Base-by-base conservation (phyloP, 1,284 basidiomycete genomes). In the Exobasidium rhododendri region DNA sequence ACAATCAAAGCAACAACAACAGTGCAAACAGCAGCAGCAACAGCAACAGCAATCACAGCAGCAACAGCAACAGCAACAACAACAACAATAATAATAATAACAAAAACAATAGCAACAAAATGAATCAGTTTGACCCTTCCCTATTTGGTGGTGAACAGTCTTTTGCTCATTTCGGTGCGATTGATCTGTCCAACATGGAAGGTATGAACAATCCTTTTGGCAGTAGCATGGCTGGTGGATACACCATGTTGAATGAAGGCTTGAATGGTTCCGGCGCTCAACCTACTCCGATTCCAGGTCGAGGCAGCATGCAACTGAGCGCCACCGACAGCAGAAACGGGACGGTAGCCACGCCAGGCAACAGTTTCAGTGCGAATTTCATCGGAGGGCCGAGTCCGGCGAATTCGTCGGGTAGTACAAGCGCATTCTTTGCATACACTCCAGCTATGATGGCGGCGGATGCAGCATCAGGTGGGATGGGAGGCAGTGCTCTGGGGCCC, bases 151-250 rank as follows among this genome's bases (percentile, higher is more conserved):
- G 35, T 32, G 50, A 49, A 30, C 22, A 30, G 11, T 24, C 35
- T 43, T 54, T 43, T 43, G 29, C 26, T 24, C 28, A 7, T 35
- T 51, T 43, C 43, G 40, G 43, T 26, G 40, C 7, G 22, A 54
- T 54, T n/a, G 49, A 56, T 52, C 26, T 59, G 22, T 22, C 31
- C 20, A 30, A 22, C 22, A 53, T 44, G 49, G 29, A 58, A 40
- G 56, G 56, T 2, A 63, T 66, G 46, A 65, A 63, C 52, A 60
- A 73, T 61, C 70, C 70, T 1, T 73, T 73, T 55, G 70, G 70
- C 30, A 67, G 69, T 26, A n/a, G n/a, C n/a, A 64, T 73, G 28
- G 68, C 70, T 11, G 70, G 70, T 6, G 70, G 68, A 5, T 73
- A 73, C 51, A 70, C 70, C 20, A 49, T 73, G 59, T 56, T 70